These are phyloP conservation scores for Eugenia klotzschiana DNA, from an alignment of 441 rosid genomes.

Conservation along the genomic window DNA sequence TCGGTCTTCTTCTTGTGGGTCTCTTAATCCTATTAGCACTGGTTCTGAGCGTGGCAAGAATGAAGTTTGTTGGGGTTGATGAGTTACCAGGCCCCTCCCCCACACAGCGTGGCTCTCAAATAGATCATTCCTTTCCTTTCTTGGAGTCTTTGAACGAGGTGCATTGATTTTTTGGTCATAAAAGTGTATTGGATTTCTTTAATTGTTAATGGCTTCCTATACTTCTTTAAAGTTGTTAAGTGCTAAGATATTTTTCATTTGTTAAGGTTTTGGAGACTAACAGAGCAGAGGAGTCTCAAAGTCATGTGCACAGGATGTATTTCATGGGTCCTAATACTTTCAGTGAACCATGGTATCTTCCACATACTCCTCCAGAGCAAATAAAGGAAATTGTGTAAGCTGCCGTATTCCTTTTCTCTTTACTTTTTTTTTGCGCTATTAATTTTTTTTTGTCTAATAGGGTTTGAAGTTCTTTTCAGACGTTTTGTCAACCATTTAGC, in stretches of 20 bases:
- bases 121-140: constrained; percentile 96
- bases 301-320: constrained; percentile 95
- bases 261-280: constrained; percentile 93
- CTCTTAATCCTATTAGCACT: constrained; percentile 83
- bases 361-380: constrained; percentile 90
- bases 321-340: constrained; percentile 96
- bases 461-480: background rate
- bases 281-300: constrained; percentile 93
- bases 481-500: background rate
- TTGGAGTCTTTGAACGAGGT: constrained; percentile 98
- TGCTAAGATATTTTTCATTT: background rate
- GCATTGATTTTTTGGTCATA: constrained; percentile 2
- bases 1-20: constrained; percentile 77
- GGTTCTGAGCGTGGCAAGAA: constrained; percentile 96
- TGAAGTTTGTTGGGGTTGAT: constrained; percentile 96
- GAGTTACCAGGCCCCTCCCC: constrained; percentile 90
- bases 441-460: background rate
- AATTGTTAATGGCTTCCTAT: background rate
- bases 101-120: constrained; percentile 87
- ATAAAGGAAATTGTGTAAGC: constrained; percentile 95
- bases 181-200: background rate
- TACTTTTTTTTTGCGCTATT: background rate
- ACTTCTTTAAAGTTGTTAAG: background rate
- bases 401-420: background rate
- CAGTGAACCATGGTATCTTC: constrained; percentile 96